Evolutionary conservation across 305 asterid species (phyloP).

Genomic region (Solanum hybrid): DNA sequence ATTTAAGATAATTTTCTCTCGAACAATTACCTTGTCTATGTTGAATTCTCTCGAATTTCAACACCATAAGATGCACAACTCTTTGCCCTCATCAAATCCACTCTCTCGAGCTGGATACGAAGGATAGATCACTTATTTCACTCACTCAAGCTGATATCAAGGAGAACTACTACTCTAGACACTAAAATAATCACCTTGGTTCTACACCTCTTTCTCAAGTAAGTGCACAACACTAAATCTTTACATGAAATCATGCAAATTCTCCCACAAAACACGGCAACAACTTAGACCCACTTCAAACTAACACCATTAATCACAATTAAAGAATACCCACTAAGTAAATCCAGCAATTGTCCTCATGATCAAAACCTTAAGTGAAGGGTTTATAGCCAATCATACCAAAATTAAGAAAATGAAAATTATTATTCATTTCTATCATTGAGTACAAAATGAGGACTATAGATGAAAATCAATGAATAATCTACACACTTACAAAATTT

Average conservation of each 20-base stretch:
- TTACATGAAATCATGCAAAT: background rate
- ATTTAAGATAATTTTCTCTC: background rate
- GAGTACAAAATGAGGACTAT: background rate
- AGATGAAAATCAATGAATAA: background rate
- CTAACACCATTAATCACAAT: background rate
- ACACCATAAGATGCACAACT: background rate
- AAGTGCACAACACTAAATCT: background rate
- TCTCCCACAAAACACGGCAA: background rate
- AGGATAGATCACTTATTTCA: background rate
- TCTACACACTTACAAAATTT: too few relatives aligned
- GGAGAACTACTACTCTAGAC: background rate
- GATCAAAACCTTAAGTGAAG: background rate
- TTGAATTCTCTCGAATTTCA: background rate
- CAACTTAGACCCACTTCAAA: background rate
- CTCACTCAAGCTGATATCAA: background rate
- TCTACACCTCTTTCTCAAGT: background rate
- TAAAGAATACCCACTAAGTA: background rate
- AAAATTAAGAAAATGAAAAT: background rate
- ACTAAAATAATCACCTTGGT: background rate
- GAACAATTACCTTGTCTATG: background rate
- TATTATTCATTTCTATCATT: too few relatives aligned
- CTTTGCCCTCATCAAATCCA: background rate
- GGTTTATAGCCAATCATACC: background rate
- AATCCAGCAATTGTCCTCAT: background rate
- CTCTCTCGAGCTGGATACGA: background rate